These are phyloP conservation scores for Nemania bipapillata DNA, from an alignment of 2,329 filamentous ascomycete species.

Conservation along the genomic window DNA sequence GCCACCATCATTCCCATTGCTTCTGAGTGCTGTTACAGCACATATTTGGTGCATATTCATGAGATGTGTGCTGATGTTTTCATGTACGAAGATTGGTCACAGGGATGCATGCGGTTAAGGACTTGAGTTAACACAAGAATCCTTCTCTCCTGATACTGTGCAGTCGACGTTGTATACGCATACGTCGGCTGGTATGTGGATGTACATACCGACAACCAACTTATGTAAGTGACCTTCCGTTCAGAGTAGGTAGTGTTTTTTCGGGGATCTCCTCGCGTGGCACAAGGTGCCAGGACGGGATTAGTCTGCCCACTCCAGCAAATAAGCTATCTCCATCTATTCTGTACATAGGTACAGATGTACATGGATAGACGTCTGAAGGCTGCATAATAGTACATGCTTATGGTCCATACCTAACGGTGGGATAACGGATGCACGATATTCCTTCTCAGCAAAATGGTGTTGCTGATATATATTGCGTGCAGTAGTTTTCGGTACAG, in stretches of 20 bases:
- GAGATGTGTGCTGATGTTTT: not conserved
- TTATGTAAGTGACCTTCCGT: slow-evolving; percentile 2
- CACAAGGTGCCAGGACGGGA: not conserved
- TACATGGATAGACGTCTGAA: not conserved
- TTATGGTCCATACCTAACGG: not conserved
- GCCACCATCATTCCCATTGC: not conserved
- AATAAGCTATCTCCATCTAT: not conserved
- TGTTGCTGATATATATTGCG: not conserved
- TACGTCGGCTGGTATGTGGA: not conserved
- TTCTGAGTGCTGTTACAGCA: slow-evolving; percentile 5
- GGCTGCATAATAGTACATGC: not conserved
- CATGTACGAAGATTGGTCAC: not conserved
- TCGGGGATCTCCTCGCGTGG: slow-evolving; percentile 11
- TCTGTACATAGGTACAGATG: not conserved
- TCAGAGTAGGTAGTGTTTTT: slow-evolving; percentile 9
- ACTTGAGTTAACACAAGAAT: not conserved
- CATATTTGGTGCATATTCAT: slow-evolving; percentile 7
- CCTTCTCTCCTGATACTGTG: not conserved
- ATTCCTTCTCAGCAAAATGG: slow-evolving; percentile 2
- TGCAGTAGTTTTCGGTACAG: not conserved
- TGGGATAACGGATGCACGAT: not conserved
- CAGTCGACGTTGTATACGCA: no score
- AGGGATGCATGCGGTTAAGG: slow-evolving; percentile 21
- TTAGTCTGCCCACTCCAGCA: not conserved
- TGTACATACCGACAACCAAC: not conserved